These are phyloP conservation scores for Termitomyces heimii DNA, from an alignment of 768 basidiomycete genomes.

Conservation along the genomic window DNA sequence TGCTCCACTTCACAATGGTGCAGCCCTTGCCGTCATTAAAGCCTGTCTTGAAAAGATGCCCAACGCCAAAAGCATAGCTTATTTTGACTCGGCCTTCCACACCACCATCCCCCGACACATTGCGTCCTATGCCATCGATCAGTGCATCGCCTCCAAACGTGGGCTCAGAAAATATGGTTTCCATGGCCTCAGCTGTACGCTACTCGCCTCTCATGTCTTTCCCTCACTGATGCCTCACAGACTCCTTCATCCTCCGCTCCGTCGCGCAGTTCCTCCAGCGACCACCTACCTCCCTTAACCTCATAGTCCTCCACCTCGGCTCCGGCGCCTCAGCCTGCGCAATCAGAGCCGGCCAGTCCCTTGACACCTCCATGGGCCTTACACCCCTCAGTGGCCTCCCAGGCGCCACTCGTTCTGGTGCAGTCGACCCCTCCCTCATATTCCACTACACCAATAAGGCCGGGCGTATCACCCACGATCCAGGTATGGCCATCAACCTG, in stretches of 20 bases:
- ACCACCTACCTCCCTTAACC: constrained; percentile 47
- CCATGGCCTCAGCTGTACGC: constrained; percentile 75
- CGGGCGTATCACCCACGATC: constrained; percentile 49
- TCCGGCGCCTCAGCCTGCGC: constrained; percentile 86
- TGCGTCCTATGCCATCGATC: constrained; percentile 74
- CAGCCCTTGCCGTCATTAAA: constrained; percentile 54
- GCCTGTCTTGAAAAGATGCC: constrained; percentile 60
- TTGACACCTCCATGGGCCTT: constrained; percentile 90
- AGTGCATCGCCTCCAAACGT: constrained; percentile 48
- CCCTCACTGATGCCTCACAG: constrained; percentile 24
- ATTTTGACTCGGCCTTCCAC: constrained; percentile 89
- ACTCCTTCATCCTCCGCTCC: constrained; percentile 60
- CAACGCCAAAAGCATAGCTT: constrained; percentile 67
- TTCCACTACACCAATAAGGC: constrained; percentile 72
- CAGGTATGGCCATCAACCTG: constrained; percentile 36
- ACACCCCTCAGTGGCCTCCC: constrained; percentile 87
- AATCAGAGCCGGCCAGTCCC: constrained; percentile 63
- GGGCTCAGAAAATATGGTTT: constrained; percentile 89
- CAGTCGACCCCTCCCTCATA: constrained; percentile 80
- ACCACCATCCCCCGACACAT: constrained; percentile 69
- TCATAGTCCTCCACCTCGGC: constrained; percentile 84
- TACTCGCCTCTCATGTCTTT: neutral
- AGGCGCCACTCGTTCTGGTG: constrained; percentile 82
- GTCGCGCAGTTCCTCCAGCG: constrained; percentile 57
- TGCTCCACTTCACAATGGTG: constrained; percentile 71